These are phyloP conservation scores for Camelina hispida DNA, from an alignment of 345 rosid species.

Conservation along the genomic window DNA sequence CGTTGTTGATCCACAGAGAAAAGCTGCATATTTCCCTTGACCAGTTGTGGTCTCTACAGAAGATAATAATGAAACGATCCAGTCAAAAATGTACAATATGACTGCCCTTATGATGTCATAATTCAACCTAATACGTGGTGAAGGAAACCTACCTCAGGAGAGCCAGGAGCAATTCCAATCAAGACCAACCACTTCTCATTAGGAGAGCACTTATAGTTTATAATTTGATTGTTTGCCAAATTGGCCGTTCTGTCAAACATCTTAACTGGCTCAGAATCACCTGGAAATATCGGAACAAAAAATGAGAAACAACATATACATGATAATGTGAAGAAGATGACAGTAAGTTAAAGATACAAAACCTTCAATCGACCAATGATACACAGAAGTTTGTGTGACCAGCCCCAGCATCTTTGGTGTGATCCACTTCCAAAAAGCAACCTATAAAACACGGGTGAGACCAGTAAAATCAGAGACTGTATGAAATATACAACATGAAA, in stretches of 20 bases:
- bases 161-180: conserved; percentile 98
- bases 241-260: conserved; percentile 98
- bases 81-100: conserved; percentile 25
- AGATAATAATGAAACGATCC: conserved; percentile 28
- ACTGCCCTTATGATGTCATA: conserved; percentile 14
- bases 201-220: conserved; percentile 94
- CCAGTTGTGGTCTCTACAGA: conserved; percentile 85
- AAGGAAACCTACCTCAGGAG: conserved; percentile 77
- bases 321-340: conserved; percentile 21
- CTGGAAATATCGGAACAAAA: conserved; percentile 49
- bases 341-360: conserved; percentile 31
- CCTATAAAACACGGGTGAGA: conserved; percentile 51
- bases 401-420: conserved; percentile 90
- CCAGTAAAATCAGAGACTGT: conserved; percentile 16
- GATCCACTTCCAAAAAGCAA: conserved; percentile 99
- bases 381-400: conserved; percentile 88
- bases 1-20: conserved; percentile 98
- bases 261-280: conserved; percentile 96
- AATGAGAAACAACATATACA: conserved; percentile 33
- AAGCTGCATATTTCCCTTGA: conserved; percentile 96
- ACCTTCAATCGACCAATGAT: conserved; percentile 99
- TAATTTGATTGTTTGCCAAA: conserved; percentile 93
- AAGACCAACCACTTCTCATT: conserved; percentile 97
- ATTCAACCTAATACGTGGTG: conserved; percentile 6
- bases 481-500: conserved; percentile 14